phyloP scores from a whole-genome alignment of 495 filamentous ascomycete genomes.

The Xylaria palmicola region DNA sequence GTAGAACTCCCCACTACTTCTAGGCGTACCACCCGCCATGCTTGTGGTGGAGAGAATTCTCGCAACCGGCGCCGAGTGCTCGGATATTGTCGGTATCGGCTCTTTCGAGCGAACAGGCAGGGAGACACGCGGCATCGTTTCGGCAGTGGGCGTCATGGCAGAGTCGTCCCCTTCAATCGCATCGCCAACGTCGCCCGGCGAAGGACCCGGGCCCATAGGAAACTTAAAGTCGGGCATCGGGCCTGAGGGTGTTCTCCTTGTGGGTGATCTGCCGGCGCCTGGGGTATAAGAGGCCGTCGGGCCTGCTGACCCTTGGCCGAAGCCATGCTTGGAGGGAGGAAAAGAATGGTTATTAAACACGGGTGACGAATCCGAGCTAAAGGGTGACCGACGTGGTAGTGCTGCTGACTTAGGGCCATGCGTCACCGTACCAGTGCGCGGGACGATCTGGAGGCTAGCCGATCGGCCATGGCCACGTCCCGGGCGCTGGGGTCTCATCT shows the following conservation, averaged over 20 bases:
- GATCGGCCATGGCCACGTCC: slow-evolving; percentile 71
- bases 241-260: slow-evolving; percentile 41
- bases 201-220: slow-evolving; percentile 52
- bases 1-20: slow-evolving; percentile 94
- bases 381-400: slow-evolving; percentile 35
- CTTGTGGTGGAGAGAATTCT: slow-evolving; percentile 74
- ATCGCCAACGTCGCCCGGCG: slow-evolving; percentile 22
- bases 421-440: slow-evolving; percentile 43
- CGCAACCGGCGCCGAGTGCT: slow-evolving; percentile 60
- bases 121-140: slow-evolving; percentile 27
- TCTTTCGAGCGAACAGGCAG: slow-evolving; percentile 39
- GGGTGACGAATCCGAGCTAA: slow-evolving; percentile 40
- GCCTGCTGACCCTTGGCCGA: slow-evolving; percentile 35
- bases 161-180: slow-evolving; percentile 25
- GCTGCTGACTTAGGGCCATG: slow-evolving; percentile 40
- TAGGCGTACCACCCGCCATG: slow-evolving; percentile 61
- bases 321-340: slow-evolving; percentile 39
- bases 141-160: slow-evolving; percentile 37
- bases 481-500: slow-evolving; percentile 45
- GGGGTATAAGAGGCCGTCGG: slow-evolving; percentile 43
- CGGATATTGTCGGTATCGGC: slow-evolving; percentile 45
- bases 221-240: slow-evolving; percentile 67
- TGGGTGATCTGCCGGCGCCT: slow-evolving; percentile 25
- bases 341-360: slow-evolving; percentile 51
- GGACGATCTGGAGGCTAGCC: slow-evolving; percentile 76